phyloP scores from a whole-genome alignment of 2,329 filamentous ascomycete species.

The Cladosporium sp. region DNA sequence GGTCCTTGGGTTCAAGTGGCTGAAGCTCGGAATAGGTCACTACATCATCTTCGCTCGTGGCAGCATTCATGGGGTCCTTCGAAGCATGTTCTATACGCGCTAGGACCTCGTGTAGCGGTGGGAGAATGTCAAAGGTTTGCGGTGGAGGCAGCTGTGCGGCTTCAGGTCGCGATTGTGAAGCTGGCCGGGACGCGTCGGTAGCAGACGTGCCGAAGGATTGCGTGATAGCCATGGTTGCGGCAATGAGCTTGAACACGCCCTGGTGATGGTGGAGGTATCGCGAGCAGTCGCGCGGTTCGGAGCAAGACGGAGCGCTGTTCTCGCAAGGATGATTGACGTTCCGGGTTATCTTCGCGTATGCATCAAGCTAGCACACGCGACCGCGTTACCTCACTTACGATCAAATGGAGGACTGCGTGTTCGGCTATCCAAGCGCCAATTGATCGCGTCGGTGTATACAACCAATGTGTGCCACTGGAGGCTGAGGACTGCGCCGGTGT shows the following conservation, averaged over 20 bases:
- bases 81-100: conserved; percentile 53
- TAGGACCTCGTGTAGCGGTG: conserved; percentile 74
- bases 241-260: neutral
- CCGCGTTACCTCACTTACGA: neutral
- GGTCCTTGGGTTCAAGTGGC: conserved; percentile 65
- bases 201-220: conserved; percentile 8
- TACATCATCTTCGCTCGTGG: conserved; percentile 26
- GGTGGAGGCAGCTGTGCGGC: conserved; percentile 59
- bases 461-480: too few species aligned
- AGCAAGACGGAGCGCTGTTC: neutral
- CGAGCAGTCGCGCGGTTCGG: neutral
- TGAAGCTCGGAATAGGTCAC: conserved; percentile 35
- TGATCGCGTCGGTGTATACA: neutral
- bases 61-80: conserved; percentile 1
- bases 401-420: too few species aligned
- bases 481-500: neutral
- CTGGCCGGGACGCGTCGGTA: neutral
- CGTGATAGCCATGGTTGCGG: neutral
- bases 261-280: neutral
- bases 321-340: neutral
- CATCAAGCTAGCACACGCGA: neutral
- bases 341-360: neutral
- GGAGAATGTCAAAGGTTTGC: conserved; percentile 79
- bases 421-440: neutral
- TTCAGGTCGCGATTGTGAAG: conserved; percentile 1